Base-by-base conservation (phyloP, 129 eudicot species). In the Chrysanthemum lavandulifolium region DNA sequence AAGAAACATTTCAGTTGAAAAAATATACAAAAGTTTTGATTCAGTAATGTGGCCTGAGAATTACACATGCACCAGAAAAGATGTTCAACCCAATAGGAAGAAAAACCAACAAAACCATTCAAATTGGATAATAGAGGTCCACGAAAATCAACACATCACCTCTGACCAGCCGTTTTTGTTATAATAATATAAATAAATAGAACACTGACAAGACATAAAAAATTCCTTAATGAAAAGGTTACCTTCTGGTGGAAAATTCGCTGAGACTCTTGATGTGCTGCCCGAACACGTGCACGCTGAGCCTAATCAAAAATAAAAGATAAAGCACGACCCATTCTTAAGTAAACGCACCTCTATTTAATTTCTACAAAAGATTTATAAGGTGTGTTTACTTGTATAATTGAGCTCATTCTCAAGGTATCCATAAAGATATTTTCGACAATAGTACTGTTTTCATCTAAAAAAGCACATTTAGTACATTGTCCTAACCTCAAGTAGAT, bases 201-300 rank as follows among this genome's bases (percentile, higher is more conserved):
- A 5, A 67, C 9, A 67, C n/a, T 13, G 33, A 55, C 9, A 55
- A 47, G 21, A 56, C 56, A 50, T 2, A 27, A 25, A 49, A n/a
- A 70, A 36, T 19, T 58, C 15, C 59, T 48, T 16, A 62, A 1
- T 15, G 61, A 31, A 33, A 5, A 56, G 15, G 13, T 78, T 84
- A 92, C 97, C 96, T 81, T 89, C 61, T 84, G 87, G 83, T 92
- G 97, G 64, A 81, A 86, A 73, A 78, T 85, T 73, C 88, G 75
- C 63, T 84, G 93, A 13, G 87, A 84, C 53, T 80, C 78, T 82
- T 92, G 96, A 85, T 92, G n/a, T n/a, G 82, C 86, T 63, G 83
- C 69, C 59, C 97, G 84, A 53, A 86, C 86, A 75, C 67, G 68
- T 82, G 86, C 88, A 45, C 82, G 73, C 51, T 78, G 78, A 68